Evolutionary conservation across 177 flowering plant genomes (phyloP), one percentile per base, ranked within the genome.

Genomic region (Vitis hybrid): DNA sequence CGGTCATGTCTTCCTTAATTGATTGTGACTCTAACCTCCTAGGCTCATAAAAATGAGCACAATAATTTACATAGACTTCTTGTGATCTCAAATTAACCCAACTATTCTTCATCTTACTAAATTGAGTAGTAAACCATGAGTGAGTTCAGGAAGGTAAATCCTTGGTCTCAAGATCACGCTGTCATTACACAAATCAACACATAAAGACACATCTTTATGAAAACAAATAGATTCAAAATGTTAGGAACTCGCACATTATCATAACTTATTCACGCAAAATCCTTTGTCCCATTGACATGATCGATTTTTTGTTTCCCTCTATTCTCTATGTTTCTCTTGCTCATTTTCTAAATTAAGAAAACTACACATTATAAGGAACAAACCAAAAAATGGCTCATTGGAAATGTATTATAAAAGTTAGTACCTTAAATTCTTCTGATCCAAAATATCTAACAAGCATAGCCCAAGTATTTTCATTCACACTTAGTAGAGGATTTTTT

Each of bases 321-420:
- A 50, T 50, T 9, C 52, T 50, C 0, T 9, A 0, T 26, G 29
- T 26, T 26, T 26, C 29, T 26, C 29, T 26, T 26, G 29, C 29
- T 26, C 4, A 26, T 26, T 9, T 9, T 50, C 13, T 50, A 50
- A 9, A 7, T 9, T 50, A 7, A 50, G 29, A 50, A 12, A 50
- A 50, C 52, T 12, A 50, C 13, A 50, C 10, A 50, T 50, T 50
- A 9, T 9, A 50, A 50, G 52, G 11, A 50, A 50, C 13, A 50
- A 9, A 50, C 13, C 11, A 9, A 50, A 9, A 50, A 50, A 50
- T 0, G 13, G 13, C 0, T 0, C 2, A 50, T 7, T 50, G 13
- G 52, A 50, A 50, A 12, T 50, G 1, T 12, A 9, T 50, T 9
- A 50, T 50, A 9, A 0, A 12, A 9, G 13, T 50, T 9, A 12